Evolutionary conservation across 2,329 filamentous ascomycete genomes (phyloP), one percentile per base, ranked within the genome.

Genomic region (Colletotrichum orchidophilum): DNA sequence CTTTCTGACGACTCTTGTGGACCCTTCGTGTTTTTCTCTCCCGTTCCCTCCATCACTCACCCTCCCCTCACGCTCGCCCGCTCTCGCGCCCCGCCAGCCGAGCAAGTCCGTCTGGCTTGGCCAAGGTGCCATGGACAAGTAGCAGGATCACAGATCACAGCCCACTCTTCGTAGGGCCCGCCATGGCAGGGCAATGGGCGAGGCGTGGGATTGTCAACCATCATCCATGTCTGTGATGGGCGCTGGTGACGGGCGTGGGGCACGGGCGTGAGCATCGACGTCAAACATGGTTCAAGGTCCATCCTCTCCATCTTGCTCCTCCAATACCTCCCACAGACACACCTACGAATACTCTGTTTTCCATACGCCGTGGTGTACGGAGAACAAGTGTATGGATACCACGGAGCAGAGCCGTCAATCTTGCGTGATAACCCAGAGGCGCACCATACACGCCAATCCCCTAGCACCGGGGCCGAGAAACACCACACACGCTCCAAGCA

Each of bases 1-100:
- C 58, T 71, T 64, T 71, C 68, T 71, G 68, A 71, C 68, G 58
- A 58, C 50, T 49, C 42, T 13, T 62, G 68, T 71, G 68, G 68
- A 57, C 31, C 68, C 63, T 71, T 61, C 68, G 68, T 68, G 68
- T 54, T 54, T 63, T 71, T 70, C 33, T 55, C 35, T 39, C 42
- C 26, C 26, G 21, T 26, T 33, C 31, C 24, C 29, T 57, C 46
- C n/a, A n/a, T 46, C 15, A 8, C 39, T 46, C 39, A 18, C 39
- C 26, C 46, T 62, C 21, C 12, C 50, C 50, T 55, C 49, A n/a
- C 39, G 18, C 18, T 55, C 27, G 26, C 50, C n/a, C 21, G 24
- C 46, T 53, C 24, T 13, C 24, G 24, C 13, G 50, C 33, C 59
- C 66, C 42, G 53, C 39, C 27, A 53, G 63, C 66, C 67, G 29